Base-by-base conservation (phyloP, 495 filamentous ascomycete genomes). In the Parachaetomium inaequale region DNA sequence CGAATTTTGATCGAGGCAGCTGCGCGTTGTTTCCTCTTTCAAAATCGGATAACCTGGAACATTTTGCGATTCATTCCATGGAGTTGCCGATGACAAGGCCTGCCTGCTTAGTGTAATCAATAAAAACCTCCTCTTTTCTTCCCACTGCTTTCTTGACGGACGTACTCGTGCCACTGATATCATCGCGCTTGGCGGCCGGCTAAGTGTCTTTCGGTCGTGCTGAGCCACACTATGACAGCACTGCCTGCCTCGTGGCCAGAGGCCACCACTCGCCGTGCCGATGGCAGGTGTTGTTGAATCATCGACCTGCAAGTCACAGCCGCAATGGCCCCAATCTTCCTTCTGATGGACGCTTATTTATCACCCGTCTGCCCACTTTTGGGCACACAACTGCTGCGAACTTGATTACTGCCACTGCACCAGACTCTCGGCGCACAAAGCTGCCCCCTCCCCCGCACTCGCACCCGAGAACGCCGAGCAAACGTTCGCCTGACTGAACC, bases 201-300 rank as follows among this genome's bases (percentile, higher is more conserved):
- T 0, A 56, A 45, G 38, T 31, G 21, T 2, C 8, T 4, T 10
- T 25, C 3, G 42, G 42, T 19, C 1, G 21, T 32, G 61, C 56
- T 63, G 38, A 59, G 56, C 54, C 45, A 58, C 54, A 34, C 25
- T 47, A 43, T 45, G 54, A 58, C 55, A 59, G 55, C 61, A 63
- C 61, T 32, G 55, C 53, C 55, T 29, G 31, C 46, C 23, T 58
- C 54, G 21, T 15, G n/a, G 34, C 38, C 50, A 7, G 6, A n/a
- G n/a, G n/a, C 36, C 10, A 40, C 36, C 21, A 23, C 21, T 19
- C 32, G 7, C 47, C 45, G 28, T 21, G 34, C 19, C 25, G 34
- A 31, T 3, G 34, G 7, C n/a, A 29, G 25, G 46, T 29, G 47
- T 32, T 15, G 17, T 43, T 50, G n/a, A 21, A 42, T 42, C 25